Conservation (phyloP, 2,329 filamentous ascomycete species). For the Fusarium chaquense region DNA sequence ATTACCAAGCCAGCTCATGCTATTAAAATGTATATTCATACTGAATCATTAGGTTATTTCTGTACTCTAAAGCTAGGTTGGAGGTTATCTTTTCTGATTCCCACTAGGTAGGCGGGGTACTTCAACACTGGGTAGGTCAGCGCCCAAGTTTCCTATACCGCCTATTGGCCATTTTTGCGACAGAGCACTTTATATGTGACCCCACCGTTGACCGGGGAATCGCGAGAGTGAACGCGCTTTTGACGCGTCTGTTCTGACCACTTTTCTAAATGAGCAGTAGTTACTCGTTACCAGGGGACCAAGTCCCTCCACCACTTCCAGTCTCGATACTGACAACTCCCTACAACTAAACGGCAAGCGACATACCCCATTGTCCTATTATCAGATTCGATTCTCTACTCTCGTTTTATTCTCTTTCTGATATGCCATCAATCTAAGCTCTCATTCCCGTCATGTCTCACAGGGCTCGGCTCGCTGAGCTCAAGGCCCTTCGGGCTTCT, state of each 20-base stretch:
- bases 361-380: background rate
- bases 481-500: conserved; percentile 84
- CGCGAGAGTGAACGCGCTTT: conserved; percentile 34
- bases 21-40: background rate
- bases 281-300: conserved; percentile 37
- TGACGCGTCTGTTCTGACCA: conserved; percentile 35
- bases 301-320: conserved; percentile 26
- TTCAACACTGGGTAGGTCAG: background rate
- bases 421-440: conserved; percentile 42
- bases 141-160: background rate
- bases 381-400: background rate
- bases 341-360: conserved; percentile 7
- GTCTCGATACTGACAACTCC: conserved; percentile 16
- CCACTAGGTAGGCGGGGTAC: background rate
- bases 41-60: background rate
- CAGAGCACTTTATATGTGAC: conserved; percentile 25
- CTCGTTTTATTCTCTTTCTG: conserved; percentile 11
- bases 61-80: background rate
- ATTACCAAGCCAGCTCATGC: background rate
- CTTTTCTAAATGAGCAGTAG: conserved; percentile 39
- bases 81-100: background rate
- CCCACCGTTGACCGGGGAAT: conserved; percentile 31
- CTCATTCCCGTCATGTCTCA: conserved; percentile 52
- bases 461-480: conserved; percentile 75
- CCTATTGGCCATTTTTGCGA: conserved; percentile 20